Base-by-base conservation (phyloP, 345 rosid genomes). In the Carallia brachiata region DNA sequence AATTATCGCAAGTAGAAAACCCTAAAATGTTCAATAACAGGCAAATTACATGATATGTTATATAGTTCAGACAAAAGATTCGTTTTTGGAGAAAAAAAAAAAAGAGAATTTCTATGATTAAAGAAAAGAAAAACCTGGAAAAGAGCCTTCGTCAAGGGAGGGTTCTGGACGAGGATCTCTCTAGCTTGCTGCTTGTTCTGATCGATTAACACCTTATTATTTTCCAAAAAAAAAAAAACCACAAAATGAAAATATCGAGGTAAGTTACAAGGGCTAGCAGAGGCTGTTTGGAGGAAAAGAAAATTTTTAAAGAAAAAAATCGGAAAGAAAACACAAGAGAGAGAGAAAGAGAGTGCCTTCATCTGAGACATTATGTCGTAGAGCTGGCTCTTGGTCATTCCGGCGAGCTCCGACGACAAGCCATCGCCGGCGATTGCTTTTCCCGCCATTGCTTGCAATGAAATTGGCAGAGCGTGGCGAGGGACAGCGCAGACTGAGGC, bases 351-450 rank as follows among this genome's bases (percentile, higher is more conserved):
- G 48, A 7, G 50, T 61, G 65, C 93, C 96, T 90, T 94, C 98
- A 95, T 95, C 70, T 90, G 93, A 48, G 85, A 86, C 99, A 92
- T 87, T 36, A 95, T 95, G 13, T 90, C 98, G 69, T 95, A 89
- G 58, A 90, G 99, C 78, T 92, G 94, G 79, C 80, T 92, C 86
- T 92, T 95, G 1, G 98, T 90, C 97, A 92, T 89, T 9, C 97
- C 97, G 71, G 98, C 90, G 27, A 92, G 78, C 80, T 81, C 88
- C 73, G 83, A 81, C 67, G 96, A 77, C 47, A 87, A 72, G 4
- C 87, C 90, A 2, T 90, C 97, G 58, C 93, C 96, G 82, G 81
- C 36, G 37, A 81, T 48, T 62, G 87, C 79, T 84, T 87, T 87
- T 78, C 85, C 89, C 82, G 95, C 89, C 99, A 94, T 94, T 52